Base-by-base conservation (phyloP, 805 yeast genomes). In the Starmera quercuum region DNA sequence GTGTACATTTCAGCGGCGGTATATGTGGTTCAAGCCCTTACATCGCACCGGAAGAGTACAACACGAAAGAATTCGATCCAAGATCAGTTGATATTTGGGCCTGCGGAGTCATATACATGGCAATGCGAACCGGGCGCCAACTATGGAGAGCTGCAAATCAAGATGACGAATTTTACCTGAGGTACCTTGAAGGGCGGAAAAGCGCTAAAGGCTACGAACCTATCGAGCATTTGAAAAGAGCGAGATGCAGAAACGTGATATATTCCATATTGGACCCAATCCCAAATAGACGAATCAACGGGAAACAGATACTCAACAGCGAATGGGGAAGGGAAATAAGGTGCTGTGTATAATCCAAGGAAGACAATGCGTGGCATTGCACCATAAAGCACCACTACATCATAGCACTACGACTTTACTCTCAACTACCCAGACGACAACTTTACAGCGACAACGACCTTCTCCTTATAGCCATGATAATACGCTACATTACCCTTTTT, bases 291-390 rank as follows among this genome's bases (percentile, higher is more conserved):
- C 71, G 97, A 54, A 83, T 92, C 43, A 88, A 83, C 18, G 94
- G 94, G 11, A 75, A 75, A 46, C 97, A 90, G 59, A 75, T 88
- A 19, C 64, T 92, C 53, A 87, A 83, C 51, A 80, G 92, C 54
- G 97, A 92, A 58, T 90, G 97, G 97, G 95, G 95, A 1, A 66
- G 97, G 38, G 94, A 85, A 53, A 87, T 90, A 41, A 48, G 41
- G 30, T 51, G 54, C 27, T 51, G 56, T 39, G 42, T 48, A 7
- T n/a, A 20, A 21, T 21, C 30, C 14, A 26, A 15, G 17, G 5
- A 27, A 16, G 19, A 17, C 5, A 27, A n/a, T n/a, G n/a, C n/a
- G n/a, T n/a, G n/a, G n/a, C n/a, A n/a, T n/a, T n/a, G n/a, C n/a
- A n/a, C n/a, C n/a, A n/a, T n/a, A n/a, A n/a, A n/a, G n/a, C n/a